phyloP scores from a whole-genome alignment of 2,329 filamentous ascomycete genomes.

The Fusarium decemcellulare region DNA sequence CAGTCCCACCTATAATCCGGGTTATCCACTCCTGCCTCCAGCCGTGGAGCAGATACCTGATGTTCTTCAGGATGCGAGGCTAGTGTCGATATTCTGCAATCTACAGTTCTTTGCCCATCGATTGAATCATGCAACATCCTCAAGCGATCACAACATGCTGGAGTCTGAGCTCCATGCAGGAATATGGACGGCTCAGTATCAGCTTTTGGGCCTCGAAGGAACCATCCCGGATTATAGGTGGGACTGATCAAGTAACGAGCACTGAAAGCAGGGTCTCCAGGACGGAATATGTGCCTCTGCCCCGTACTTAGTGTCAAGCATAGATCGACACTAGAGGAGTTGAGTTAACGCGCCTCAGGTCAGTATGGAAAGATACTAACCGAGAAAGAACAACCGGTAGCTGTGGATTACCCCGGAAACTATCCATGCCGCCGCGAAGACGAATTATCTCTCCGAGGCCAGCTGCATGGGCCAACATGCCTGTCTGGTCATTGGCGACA shows the following conservation, averaged over 20 bases:
- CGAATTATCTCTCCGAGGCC: background rate
- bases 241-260: background rate
- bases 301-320: background rate
- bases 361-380: background rate
- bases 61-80: background rate
- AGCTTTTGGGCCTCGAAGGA: background rate
- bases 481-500: background rate
- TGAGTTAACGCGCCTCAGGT: background rate
- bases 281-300: background rate
- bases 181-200: background rate
- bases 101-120: background rate
- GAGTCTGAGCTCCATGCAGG: background rate
- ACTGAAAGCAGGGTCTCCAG: background rate
- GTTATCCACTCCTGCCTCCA: background rate
- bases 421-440: background rate
- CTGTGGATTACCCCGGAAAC: background rate
- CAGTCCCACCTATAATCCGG: background rate
- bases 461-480: background rate
- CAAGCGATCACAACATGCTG: background rate
- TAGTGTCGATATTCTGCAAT: background rate
- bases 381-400: background rate
- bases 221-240: background rate
- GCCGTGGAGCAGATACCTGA: background rate
- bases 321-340: background rate
- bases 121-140: background rate